These are phyloP conservation scores for Mallotus repandus DNA, from an alignment of 441 rosid species.

Conservation along the genomic window DNA sequence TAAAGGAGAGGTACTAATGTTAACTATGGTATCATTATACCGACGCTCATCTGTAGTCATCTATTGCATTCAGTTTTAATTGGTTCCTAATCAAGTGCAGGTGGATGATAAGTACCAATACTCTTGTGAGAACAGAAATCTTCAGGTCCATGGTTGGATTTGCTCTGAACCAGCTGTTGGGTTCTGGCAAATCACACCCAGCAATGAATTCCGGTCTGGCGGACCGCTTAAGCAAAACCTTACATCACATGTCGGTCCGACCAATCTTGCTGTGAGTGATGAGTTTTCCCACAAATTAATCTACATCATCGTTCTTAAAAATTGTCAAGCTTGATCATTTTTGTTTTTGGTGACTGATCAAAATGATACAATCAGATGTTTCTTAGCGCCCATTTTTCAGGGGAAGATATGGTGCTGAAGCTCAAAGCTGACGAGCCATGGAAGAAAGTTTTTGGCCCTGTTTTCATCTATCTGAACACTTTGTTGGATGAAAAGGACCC, in stretches of 20 bases:
- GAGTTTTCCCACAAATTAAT: background rate
- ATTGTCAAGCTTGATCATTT: background rate
- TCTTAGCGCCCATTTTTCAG: constrained; percentile 75
- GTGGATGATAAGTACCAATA: constrained; percentile 94
- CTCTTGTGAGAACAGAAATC: constrained; percentile 75
- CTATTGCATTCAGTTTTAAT: background rate
- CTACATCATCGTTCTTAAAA: background rate
- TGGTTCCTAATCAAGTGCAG: constrained; percentile 22
- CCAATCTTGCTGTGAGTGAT: constrained; percentile 62
- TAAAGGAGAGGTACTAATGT: constrained; percentile 61
- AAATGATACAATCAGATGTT: constrained; percentile 56
- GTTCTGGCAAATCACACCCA: constrained; percentile 91
- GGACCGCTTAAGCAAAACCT: constrained; percentile 85
- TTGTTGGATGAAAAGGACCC: constrained; percentile 40
- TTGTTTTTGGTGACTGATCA: constrained; percentile 7
- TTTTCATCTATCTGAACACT: constrained; percentile 62
- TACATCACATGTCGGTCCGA: constrained; percentile 88
- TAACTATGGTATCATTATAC: too few species aligned
- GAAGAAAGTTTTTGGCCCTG: constrained; percentile 92
- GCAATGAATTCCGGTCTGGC: constrained; percentile 82
- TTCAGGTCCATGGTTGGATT: constrained; percentile 83
- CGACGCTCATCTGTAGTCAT: too few species aligned
- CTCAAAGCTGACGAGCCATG: constrained; percentile 59
- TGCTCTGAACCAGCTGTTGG: constrained; percentile 57
- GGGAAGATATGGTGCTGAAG: constrained; percentile 77